Evolutionary conservation across 1,139 yeast genomes (phyloP), one percentile per base, ranked within the genome.

Genomic region (Scheffersomyces titani): DNA sequence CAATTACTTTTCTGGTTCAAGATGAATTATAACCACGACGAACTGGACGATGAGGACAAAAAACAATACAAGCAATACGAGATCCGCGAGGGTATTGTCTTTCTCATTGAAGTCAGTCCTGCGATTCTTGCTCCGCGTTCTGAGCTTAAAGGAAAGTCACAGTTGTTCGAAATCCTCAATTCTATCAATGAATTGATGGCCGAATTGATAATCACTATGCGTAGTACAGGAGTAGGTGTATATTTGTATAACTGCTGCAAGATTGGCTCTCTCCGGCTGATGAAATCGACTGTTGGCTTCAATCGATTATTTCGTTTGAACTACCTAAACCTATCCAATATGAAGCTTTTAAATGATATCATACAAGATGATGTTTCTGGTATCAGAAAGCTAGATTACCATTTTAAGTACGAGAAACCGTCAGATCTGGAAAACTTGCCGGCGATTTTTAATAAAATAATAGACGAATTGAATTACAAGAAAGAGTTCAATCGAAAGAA

Each of bases 221-320:
- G 90, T 2, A 78, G 77, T 57, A 85, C 92, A 0, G 92, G 92
- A 0, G 74, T 88, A 45, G 93, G 92, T 0, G 80, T 89, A 52
- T 88, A 85, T 64, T 68, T 89, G 24, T 85, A 84, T 70, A 84
- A 87, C 63, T 77, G 86, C 60, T 69, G 62, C 53, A 59, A 65
- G 59, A 57, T 72, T 5, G 65, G 65, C 7, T 60, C 64, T 1
- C 36, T 57, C 11, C 76, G 73, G 44, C 75, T 67, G 56, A 67
- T 72, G 51, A 70, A 70, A 48, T 18, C 52, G 3, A 70, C 72
- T 1, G 61, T 68, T 0, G 76, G 75, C 1, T 65, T 79, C 46
- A 63, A 64, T 50, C 68, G 70, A 53, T 56, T 79, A 21, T 78
- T 78, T 57, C 63, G 74, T 6, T 65, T 80, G 50, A 74, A 74